Evolutionary conservation across 345 rosid genomes (phyloP), one percentile per base, ranked within the genome.

Genomic region (Hibiscus syriacus): DNA sequence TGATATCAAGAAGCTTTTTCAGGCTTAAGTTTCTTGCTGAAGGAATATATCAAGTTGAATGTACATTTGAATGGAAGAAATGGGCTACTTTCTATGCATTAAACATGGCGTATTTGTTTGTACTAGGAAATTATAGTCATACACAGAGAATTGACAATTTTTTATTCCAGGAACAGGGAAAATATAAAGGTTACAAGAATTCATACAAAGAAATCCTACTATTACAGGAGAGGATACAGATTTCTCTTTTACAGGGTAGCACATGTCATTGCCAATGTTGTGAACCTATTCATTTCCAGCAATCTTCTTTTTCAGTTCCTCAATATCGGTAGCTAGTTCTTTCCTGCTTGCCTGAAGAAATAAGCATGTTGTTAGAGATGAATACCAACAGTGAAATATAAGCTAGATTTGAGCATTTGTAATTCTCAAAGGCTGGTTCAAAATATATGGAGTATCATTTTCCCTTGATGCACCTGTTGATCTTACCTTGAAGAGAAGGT

Each of bases 401-500:
- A 5, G 52, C 50, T 10, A 2, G 5, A 5, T 19, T 56, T 34
- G 32, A 29, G n/a, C n/a, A n/a, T n/a, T n/a, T n/a, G n/a, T n/a
- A n/a, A n/a, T 0, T 29, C 32, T 29, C 32, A 29, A 29, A 29
- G 32, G 32, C 3, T 2, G 32, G 32, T 29, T 0, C 38, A 34
- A 34, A 34, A 34, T 9, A 34, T 9, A n/a, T n/a, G n/a, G n/a
- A n/a, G n/a, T n/a, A 34, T 2, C 38, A 34, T 6, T 29, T 2
- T 29, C 32, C 4, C 45, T 39, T 38, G 1, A 39, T 39, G 13
- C 13, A 39, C 13, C 9, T 39, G 2, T 12, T 14, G 4, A 45
- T 45, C 45, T 58, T 34, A 94, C 99, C 97, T 91, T 94, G 84
- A 91, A 94, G 70, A 94, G 97, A 79, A 91, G 97, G 83, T 94